Evolutionary conservation across 345 rosid genomes (phyloP), one percentile per base, ranked within the genome.

Genomic region (Populus nigra): DNA sequence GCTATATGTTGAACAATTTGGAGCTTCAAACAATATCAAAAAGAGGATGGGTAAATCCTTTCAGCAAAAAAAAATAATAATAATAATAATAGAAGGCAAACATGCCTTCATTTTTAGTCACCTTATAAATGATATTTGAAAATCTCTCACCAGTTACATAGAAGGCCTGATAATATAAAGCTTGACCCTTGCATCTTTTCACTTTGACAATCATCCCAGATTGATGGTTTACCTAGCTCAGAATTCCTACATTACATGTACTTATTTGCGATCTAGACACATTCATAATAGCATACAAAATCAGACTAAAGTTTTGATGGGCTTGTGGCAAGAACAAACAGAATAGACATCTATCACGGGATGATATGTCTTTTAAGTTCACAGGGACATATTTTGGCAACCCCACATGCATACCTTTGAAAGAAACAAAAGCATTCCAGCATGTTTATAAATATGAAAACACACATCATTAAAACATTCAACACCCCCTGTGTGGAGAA

Each of bases 351-450:
- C 65, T 13, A 33, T 43, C 4, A n/a, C n/a, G 41, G 10, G 22
- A 23, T 23, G 18, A 23, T 67, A 23, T 88, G 85, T 89, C 89
- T 83, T 91, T 92, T 53, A 95, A 82, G 86, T 93, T 93, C 38
- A 95, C 88, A 0, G 99, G 99, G 62, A 95, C 77, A 82, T 84
- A 91, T 80, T 89, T 90, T 1, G 98, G 94, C 72, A 91, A 81
- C 29, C 98, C 99, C 53, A 93, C 88, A 75, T 81, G 92, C 99
- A 93, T 96, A 84, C 98, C 99, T 96, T 69, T 84, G 23, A n/a
- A 77, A 25, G 73, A 68, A 31, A 38, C 10, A 62, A 31, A 41
- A 22, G 50, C 74, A 71, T 55, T 43, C 83, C 67, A 82, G 71
- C 16, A 74, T n/a, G 53, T 4, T 35, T 71, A 29, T 23, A 29